A percentile compares a stretch with the other conserved stretches of the same genome.
These are phyloP conservation scores for Silene uniflora DNA, from an alignment of 148 eudicot species.

Conservation along the genomic window DNA sequence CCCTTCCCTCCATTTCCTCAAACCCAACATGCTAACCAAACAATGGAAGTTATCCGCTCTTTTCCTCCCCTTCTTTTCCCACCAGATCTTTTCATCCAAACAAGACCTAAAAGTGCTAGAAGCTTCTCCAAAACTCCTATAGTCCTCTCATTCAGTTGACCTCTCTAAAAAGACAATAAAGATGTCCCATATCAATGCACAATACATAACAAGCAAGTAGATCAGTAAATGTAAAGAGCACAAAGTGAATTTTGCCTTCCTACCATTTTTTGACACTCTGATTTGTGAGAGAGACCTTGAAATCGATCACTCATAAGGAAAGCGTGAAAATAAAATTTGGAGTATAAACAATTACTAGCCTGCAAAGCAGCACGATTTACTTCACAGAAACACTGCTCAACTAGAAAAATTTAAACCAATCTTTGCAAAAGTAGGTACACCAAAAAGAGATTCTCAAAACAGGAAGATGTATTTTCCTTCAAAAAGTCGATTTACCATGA, in stretches of 20 bases:
- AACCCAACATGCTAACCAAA: too few species aligned
- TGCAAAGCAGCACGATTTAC: neutral
- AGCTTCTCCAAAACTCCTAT: neutral
- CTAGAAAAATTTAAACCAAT: neutral
- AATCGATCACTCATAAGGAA: too few species aligned
- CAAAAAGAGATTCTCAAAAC: neutral
- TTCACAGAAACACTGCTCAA: slow-evolving; percentile 8
- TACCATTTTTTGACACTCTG: neutral
- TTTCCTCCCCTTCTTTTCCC: too few species aligned
- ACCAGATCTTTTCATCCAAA: too few species aligned
- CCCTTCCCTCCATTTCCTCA: too few species aligned
- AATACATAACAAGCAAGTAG: neutral
- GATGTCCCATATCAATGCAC: neutral
- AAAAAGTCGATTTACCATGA: slow-evolving; percentile 12
- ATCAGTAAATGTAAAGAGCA: neutral
- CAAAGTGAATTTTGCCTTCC: neutral
- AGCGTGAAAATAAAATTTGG: neutral
- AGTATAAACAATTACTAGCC: neutral
- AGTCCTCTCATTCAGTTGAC: neutral
- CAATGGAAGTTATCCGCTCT: too few species aligned
- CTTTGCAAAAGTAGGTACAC: neutral
- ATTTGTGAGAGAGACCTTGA: neutral
- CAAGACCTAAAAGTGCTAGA: neutral
- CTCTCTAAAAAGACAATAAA: neutral
- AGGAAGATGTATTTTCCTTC: neutral